Base-by-base conservation (phyloP, 768 basidiomycete species). In the Cystobasidium tubakii region DNA sequence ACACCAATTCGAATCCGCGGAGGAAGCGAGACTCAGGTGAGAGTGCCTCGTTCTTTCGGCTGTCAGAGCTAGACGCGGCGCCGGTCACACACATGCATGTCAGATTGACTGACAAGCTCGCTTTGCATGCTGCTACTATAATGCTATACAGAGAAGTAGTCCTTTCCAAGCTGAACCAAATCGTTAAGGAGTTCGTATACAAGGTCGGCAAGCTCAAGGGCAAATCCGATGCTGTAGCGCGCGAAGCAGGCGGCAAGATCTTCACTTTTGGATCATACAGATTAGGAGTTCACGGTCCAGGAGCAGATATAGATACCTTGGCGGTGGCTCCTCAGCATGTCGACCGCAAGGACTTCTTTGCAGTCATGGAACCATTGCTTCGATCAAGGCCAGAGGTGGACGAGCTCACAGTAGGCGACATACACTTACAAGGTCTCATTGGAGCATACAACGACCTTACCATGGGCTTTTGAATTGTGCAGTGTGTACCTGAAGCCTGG, bases 241-340 rank as follows among this genome's bases (percentile, higher is more conserved):
- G 83, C 65, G 88, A 90, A 62, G 92, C 96, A 69, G 96, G 96
- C 65, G 96, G 94, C 76, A 95, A 98, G 84, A 98, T 99, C 81
- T 99, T 92, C 82, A 98, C 96, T 7, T 99, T 95, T 81, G 96
- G 96, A 50, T 97, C 94, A 65, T 98, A 97, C 84, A 89, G 96
- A 78, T 84, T 99, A 62, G 96, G 96, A 74, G 96, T 98, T 25
- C 96, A 98, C 82, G 92, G 91, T 15, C 96, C 95, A 42, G 90
- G 91, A 1, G 85, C 89, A 62, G 95, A 99, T 86, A 97, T 99
- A 81, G 96, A 99, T 84, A 96, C 94, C n/a, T 83, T 99, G 25
- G 90, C 92, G 80, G 95, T 98, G 42, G 96, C 95, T 43, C 96
- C 96, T 7, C 92, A 94, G 81, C 93, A 97, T 82, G 90, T 98